Base-by-base conservation (phyloP, 805 yeast species). In the Ogataea corticis region DNA sequence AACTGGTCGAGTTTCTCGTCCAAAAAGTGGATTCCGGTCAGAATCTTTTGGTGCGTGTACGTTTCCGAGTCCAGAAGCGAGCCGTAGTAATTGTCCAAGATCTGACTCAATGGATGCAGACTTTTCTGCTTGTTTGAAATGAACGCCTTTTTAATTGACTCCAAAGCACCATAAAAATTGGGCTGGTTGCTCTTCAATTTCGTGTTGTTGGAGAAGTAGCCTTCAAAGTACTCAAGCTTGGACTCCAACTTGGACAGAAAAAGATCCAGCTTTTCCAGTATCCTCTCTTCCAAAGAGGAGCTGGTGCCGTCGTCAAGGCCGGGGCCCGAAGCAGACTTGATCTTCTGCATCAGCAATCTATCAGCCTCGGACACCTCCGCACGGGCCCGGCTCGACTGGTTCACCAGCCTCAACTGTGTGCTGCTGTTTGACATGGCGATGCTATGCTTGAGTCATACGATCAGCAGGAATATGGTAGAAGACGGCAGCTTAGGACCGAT, bases 1-100 rank as follows among this genome's bases (percentile, higher is more conserved):
- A 72, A 61, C 41, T 68, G 69, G 37, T 68, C 67, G 23, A 72
- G 61, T 41, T 71, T 71, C 13, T 67, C 68, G 52, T 72, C 75
- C 10, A 72, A 50, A 32, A 67, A 65, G 21, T 66, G 72, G 9
- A 72, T 47, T 2, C 71, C 66, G 3, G 68, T 62, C 2, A 67
- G 43, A 1, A 71, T 50, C 25, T 62, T 65, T 42, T 66, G 63
- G 42, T 68, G 65, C 45, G 58, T 52, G 3, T 21, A 29, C 3
- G 38, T 39, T 31, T 43, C 61, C 30, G 29, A 31, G 25, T 41
- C 41, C 21, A 54, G 39, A 37, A 57, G 30, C 15, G 46, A 44
- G 17, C 65, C 65, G 48, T 63, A 65, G 35, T 57, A 57, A 16
- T 59, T 55, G 43, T 66, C 67, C 9, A 66, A 42, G 9, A 66